Conservation (phyloP, 2,329 filamentous ascomycete genomes). For the Verticillium klebahnii region DNA sequence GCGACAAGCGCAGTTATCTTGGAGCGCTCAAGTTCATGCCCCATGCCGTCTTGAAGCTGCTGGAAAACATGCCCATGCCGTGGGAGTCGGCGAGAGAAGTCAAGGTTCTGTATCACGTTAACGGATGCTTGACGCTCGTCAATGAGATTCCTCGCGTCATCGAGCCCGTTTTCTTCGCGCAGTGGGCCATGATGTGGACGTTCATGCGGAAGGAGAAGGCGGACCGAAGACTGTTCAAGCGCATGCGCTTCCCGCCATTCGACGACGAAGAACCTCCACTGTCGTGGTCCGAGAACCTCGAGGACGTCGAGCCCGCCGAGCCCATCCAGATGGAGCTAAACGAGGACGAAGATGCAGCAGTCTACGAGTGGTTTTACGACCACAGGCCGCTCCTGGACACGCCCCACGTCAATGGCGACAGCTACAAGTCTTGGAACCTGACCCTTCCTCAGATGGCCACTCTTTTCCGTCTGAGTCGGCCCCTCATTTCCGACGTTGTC, state of each 20-base stretch:
- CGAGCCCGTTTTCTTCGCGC: constrained; percentile 94
- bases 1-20: constrained; percentile 95
- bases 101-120: constrained; percentile 97
- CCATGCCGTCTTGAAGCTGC: constrained; percentile 90
- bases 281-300: constrained; percentile 98
- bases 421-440: constrained; percentile 95
- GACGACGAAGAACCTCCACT: constrained; percentile 97
- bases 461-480: constrained; percentile 85
- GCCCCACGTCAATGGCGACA: constrained; percentile 89
- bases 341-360: constrained; percentile 83
- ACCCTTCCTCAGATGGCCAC: constrained; percentile 93
- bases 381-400: constrained; percentile 88
- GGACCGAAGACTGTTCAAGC: constrained; percentile 91
- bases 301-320: constrained; percentile 95
- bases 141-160: constrained; percentile 97
- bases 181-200: constrained; percentile 99
- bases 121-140: constrained; percentile 92
- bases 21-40: constrained; percentile 99
- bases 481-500: constrained; percentile 83
- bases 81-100: constrained; percentile 97
- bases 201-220: constrained; percentile 98
- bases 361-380: constrained; percentile 97
- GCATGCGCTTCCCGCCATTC: constrained; percentile 98
- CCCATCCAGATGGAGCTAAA: constrained; percentile 98
- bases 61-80: constrained; percentile 99